phyloP scores from a whole-genome alignment of 352 stramenopile genomes.

The Phytophthora foliorum region DNA sequence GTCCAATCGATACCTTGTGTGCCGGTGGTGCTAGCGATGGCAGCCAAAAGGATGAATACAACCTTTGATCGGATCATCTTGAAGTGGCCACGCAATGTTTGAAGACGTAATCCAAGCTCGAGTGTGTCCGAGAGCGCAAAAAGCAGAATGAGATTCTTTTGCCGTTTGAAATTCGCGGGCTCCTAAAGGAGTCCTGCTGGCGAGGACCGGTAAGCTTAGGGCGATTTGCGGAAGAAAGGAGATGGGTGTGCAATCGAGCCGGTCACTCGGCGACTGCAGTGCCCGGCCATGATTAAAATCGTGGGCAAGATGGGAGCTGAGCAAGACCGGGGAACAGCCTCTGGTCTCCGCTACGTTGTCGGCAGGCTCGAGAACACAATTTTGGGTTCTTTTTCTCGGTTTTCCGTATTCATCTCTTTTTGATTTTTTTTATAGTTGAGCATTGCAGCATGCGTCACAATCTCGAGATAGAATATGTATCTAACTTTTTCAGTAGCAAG shows the following conservation, averaged over 20 bases:
- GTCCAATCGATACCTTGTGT: constrained; percentile 44
- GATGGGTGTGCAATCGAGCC: constrained; percentile 38
- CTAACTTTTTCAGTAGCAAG: constrained; percentile 17
- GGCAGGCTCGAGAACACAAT: background rate
- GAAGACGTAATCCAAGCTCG: constrained; percentile 9
- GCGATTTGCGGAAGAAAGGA: constrained; percentile 36
- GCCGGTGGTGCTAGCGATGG: constrained; percentile 21
- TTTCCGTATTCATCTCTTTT: constrained; percentile 14
- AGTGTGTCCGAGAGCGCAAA: constrained; percentile 32
- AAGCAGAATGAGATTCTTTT: constrained; percentile 35
- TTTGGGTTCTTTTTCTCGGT: constrained; percentile 11
- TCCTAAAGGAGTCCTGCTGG: constrained; percentile 14
- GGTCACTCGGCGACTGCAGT: constrained; percentile 17
- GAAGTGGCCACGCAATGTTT: constrained; percentile 14
- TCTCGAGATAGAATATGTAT: constrained; percentile 19
- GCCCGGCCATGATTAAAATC: constrained; percentile 21
- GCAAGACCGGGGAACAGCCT: constrained; percentile 17
- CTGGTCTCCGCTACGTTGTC: background rate
- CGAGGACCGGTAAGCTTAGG: constrained; percentile 1
- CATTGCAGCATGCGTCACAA: constrained; percentile 7
- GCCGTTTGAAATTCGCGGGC: constrained; percentile 6
- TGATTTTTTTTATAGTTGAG: constrained; percentile 30
- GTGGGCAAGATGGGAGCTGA: constrained; percentile 6
- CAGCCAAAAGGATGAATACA: constrained; percentile 14
- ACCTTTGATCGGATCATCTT: constrained; percentile 30